Evolutionary conservation across 345 rosid species (phyloP).

Genomic region (Eutrema heterophyllum): DNA sequence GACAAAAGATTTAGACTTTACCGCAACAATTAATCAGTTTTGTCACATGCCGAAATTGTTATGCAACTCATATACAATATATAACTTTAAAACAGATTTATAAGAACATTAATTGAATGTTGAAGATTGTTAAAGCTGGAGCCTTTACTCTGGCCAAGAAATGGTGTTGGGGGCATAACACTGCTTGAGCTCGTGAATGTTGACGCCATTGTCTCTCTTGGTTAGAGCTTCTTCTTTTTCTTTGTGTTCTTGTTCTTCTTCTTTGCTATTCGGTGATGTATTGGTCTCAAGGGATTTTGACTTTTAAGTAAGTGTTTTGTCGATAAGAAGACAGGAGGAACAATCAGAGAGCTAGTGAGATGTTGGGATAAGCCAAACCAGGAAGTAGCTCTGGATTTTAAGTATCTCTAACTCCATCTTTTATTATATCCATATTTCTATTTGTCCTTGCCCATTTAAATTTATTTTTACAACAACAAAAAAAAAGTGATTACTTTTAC

Average conservation of each 20-base stretch:
- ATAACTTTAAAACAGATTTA: no score
- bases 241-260: conserved; percentile 10
- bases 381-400: conserved; percentile 50
- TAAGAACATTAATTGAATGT: no score
- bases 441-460: neutral
- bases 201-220: conserved; percentile 44
- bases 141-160: conserved; percentile 61
- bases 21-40: no score
- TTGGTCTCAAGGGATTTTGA: conserved; percentile 7
- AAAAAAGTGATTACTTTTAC: no score
- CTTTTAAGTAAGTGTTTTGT: conserved; percentile 13
- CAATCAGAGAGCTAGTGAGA: conserved; percentile 41
- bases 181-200: conserved; percentile 64
- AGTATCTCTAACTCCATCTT: conserved; percentile 50
- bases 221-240: neutral
- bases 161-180: conserved; percentile 52
- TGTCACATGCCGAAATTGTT: no score
- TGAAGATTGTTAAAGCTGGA: conserved; percentile 53
- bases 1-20: no score
- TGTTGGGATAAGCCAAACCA: conserved; percentile 50
- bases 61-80: no score
- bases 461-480: no score
- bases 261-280: conserved; percentile 22
- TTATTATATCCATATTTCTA: conserved; percentile 53
- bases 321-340: conserved; percentile 24